phyloP scores from a whole-genome alignment of 2,329 filamentous ascomycete species.

The Aspergillus uvarum region DNA sequence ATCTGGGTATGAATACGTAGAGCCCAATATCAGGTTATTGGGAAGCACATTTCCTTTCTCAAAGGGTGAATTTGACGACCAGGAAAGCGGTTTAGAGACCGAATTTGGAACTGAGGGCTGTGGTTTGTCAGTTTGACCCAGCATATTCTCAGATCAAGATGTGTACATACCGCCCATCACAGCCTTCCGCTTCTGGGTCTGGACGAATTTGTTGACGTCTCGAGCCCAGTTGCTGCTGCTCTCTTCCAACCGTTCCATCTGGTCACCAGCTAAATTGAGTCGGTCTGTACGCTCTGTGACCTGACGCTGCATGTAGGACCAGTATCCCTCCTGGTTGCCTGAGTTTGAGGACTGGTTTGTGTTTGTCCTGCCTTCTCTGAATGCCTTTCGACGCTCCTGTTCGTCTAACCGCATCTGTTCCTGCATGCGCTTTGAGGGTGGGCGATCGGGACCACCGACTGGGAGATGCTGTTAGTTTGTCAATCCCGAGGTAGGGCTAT shows the following conservation, averaged over 20 bases:
- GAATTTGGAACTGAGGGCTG: slow-evolving; percentile 45
- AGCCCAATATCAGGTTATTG: not conserved
- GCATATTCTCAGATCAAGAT: not conserved
- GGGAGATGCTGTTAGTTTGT: not conserved
- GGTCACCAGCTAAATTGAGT: slow-evolving; percentile 77
- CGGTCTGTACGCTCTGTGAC: slow-evolving; percentile 89
- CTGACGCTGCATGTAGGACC: slow-evolving; percentile 80
- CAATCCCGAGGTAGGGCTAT: too few species aligned
- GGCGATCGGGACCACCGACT: slow-evolving; percentile 82
- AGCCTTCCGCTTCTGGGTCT: slow-evolving; percentile 82
- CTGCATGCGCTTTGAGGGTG: slow-evolving; percentile 83
- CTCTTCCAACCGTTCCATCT: slow-evolving; percentile 77
- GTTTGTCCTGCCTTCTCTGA: slow-evolving; percentile 38
- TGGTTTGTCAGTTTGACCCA: slow-evolving; percentile 8
- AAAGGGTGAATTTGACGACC: not conserved
- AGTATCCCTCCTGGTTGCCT: slow-evolving; percentile 63
- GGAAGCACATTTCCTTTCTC: not conserved
- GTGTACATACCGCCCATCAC: slow-evolving; percentile 62
- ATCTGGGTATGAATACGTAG: slow-evolving; percentile 11
- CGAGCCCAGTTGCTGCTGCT: slow-evolving; percentile 81
- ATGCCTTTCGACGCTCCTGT: slow-evolving; percentile 50
- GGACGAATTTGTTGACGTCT: slow-evolving; percentile 83
- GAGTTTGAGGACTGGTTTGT: slow-evolving; percentile 21
- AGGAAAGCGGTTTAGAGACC: slow-evolving; percentile 34
- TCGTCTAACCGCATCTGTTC: slow-evolving; percentile 76